Percentiles rank a stretch among this genome's conserved stretches.
These are phyloP conservation scores for Fusarium irregulare DNA, from an alignment of 2,329 filamentous ascomycete genomes.

Conservation along the genomic window DNA sequence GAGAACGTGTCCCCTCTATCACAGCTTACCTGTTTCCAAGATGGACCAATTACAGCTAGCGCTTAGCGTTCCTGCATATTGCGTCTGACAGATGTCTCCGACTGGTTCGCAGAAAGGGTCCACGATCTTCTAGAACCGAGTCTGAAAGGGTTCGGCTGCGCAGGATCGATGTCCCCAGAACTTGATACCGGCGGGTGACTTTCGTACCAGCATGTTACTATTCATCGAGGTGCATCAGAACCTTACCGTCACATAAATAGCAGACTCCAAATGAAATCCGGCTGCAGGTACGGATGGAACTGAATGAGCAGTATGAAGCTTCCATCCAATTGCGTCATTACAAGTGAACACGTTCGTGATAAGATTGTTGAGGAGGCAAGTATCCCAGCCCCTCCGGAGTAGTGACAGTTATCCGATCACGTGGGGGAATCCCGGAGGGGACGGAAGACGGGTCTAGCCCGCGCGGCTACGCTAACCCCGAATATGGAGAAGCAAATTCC, in stretches of 20 bases:
- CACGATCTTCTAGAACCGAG: background rate
- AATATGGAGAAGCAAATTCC: background rate
- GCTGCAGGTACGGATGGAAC: rapidly evolving
- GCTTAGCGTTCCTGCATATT: background rate
- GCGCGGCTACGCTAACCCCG: conserved; percentile 1
- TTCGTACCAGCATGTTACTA: too few relatives aligned
- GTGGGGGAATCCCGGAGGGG: background rate
- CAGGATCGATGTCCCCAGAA: too few relatives aligned
- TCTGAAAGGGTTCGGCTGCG: background rate
- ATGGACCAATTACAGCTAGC: background rate
- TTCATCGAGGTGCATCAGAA: rapidly evolving
- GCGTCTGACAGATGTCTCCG: background rate
- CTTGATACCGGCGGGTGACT: too few relatives aligned
- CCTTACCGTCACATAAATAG: too few relatives aligned
- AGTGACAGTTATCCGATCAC: conserved; percentile 23
- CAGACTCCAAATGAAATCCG: too few relatives aligned
- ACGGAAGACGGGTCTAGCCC: background rate
- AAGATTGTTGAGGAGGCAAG: background rate
- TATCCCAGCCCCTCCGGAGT: background rate
- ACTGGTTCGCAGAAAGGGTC: background rate
- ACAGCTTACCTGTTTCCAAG: rapidly evolving
- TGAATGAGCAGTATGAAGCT: rapidly evolving
- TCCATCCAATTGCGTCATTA: background rate
- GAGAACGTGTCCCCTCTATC: too few relatives aligned
- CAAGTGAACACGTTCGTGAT: background rate